Base-by-base conservation (phyloP, 2,329 filamentous ascomycete genomes). In the Phoma herbarum region DNA sequence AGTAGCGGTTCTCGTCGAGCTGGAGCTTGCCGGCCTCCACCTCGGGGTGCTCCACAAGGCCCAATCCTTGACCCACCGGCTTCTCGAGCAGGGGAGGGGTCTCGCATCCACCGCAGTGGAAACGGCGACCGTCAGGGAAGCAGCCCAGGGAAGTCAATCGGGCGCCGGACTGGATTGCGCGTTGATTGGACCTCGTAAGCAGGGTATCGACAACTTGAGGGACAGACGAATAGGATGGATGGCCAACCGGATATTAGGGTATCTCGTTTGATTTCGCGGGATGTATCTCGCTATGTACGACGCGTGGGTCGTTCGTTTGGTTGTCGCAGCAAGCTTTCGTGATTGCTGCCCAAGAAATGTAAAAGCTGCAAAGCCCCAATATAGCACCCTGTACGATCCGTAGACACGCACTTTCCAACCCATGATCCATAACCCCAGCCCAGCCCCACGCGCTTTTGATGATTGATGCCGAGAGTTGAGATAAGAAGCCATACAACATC, bases 391-490 rank as follows among this genome's bases (percentile, higher is more conserved):
- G 58, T 53, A 55, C 39, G 49, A 26, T 53, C 49, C 48, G 52
- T 60, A 60, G 48, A 60, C 49, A 60, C 49, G 52, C 39, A 52
- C 58, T 48, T 50, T 44, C 59, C 45, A 43, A 43, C 59, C 52
- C 41, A 60, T 54, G 35, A 51, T 43, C 60, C 47, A 60, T 57
- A 63, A 61, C 56, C 52, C 49, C 57, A 55, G 29, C 49, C 53
- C 37, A 52, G 55, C 42, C 60, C 53, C 41, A 56, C 48, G 60
- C 55, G 61, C 63, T 66, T 65, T 67, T 65, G 50, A 48, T 59
- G 52, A 61, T 60, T 29, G 47, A 63, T 66, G 57, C 60, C 46
- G 39, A 54, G 43, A 60, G 52, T 56, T 49, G 50, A 63, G 55
- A 62, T 42, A 58, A 55, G 49, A 47, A 58, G 45, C 41, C 58